phyloP scores from a whole-genome alignment of 805 yeast species.

The Hanseniaspora nectarophila region DNA sequence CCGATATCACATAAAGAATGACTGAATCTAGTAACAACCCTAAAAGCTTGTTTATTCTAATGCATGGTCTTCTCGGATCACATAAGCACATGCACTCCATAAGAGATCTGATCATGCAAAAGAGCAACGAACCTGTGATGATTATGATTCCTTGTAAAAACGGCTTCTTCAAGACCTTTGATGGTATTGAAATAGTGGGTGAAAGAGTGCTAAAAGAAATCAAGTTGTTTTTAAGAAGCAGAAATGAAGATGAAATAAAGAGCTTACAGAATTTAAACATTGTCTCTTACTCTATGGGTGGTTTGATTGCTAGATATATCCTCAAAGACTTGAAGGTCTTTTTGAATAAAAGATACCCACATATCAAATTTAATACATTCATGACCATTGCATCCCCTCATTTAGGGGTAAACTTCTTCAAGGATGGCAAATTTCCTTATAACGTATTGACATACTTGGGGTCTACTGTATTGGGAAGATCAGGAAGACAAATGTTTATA shows the following conservation, averaged over 20 bases:
- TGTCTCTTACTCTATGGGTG: conserved; percentile 84
- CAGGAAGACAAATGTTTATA: conserved; percentile 67
- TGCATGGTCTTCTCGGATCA: conserved; percentile 74
- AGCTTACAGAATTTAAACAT: conserved; percentile 49
- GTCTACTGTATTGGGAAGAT: conserved; percentile 43
- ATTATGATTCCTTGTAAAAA: conserved; percentile 48
- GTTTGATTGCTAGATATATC: conserved; percentile 68
- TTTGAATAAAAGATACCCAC: conserved; percentile 1
- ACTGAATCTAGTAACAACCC: background rate
- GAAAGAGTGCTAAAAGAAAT: conserved; percentile 61
- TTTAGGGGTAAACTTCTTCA: conserved; percentile 46
- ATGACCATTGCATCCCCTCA: conserved; percentile 74
- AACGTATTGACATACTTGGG: conserved; percentile 41
- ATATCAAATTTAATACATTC: conserved; percentile 30
- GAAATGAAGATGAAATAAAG: conserved; percentile 21
- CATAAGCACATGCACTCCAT: conserved; percentile 44
- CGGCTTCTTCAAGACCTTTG: conserved; percentile 65
- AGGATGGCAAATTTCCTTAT: conserved; percentile 25
- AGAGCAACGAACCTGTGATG: conserved; percentile 33
- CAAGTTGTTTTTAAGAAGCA: conserved; percentile 32
- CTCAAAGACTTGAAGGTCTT: conserved; percentile 49
- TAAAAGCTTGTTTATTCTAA: conserved; percentile 53
- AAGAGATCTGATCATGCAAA: conserved; percentile 33
- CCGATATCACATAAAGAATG: background rate
- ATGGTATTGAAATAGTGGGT: conserved; percentile 68